Evolutionary conservation across 108 stramenopile species (phyloP).

Genomic region (Mayamaea pseudoterrestris): DNA sequence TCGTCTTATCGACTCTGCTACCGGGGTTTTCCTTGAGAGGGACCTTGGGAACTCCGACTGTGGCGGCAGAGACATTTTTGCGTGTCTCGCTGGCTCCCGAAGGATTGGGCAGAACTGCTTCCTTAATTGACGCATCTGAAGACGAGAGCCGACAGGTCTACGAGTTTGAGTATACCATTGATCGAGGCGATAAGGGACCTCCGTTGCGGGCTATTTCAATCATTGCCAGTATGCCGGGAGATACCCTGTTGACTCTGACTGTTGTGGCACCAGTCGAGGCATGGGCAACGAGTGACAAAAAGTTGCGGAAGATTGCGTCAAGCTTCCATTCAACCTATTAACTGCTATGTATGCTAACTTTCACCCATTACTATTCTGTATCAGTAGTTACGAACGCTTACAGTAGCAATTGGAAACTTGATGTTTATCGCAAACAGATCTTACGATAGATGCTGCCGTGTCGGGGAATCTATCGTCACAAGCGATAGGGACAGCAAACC

Average conservation of each 20-base stretch:
- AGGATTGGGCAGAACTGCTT: constrained; percentile 36
- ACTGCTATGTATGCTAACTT: too few relatives aligned
- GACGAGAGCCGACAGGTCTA: constrained; percentile 23
- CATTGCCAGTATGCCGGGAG: constrained; percentile 22
- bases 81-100: constrained; percentile 40
- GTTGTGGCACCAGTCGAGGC: constrained; percentile 39
- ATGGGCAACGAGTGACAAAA: constrained; percentile 26
- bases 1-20: constrained; percentile 26
- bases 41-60: constrained; percentile 36
- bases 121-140: constrained; percentile 33
- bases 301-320: constrained; percentile 39
- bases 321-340: constrained; percentile 51
- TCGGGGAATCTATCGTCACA: too few relatives aligned
- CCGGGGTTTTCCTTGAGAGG: constrained; percentile 37
- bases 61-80: constrained; percentile 40
- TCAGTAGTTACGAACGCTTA: too few relatives aligned
- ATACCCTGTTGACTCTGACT: constrained; percentile 38
- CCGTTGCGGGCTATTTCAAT: constrained; percentile 57
- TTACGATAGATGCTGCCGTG: too few relatives aligned
- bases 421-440: too few relatives aligned
- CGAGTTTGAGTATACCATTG: constrained; percentile 61
- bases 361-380: too few relatives aligned
- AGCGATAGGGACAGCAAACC: too few relatives aligned
- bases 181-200: constrained; percentile 32
- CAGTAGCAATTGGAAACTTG: too few relatives aligned